phyloP scores from a whole-genome alignment of 1,139 yeast species.

The Eremothecium cymbalariae region DNA sequence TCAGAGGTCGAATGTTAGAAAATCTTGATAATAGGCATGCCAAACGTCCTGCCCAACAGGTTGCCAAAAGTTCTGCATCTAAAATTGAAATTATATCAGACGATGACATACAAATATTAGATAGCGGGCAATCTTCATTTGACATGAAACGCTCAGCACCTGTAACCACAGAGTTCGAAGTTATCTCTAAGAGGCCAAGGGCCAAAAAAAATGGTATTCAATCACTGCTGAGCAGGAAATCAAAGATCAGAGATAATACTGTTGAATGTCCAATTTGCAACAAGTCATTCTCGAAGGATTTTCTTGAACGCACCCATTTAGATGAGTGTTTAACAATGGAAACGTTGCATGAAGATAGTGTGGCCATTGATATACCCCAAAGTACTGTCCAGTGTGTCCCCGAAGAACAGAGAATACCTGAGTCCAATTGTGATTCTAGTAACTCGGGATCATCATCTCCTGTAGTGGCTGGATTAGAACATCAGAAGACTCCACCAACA shows the following conservation, averaged over 20 bases:
- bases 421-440: no score
- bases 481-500: no score
- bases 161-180: no score
- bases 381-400: no score
- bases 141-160: no score
- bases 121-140: no score
- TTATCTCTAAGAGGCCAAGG: slow-evolving; percentile 4
- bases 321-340: slow-evolving; percentile 48
- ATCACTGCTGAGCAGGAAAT: slow-evolving; percentile 13
- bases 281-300: slow-evolving; percentile 45
- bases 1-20: slow-evolving; percentile 33
- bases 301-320: slow-evolving; percentile 60
- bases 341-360: slow-evolving; percentile 3
- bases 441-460: no score
- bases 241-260: slow-evolving; percentile 11
- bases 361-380: no score
- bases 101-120: slow-evolving; percentile 4
- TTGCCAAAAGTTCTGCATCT: slow-evolving; percentile 8
- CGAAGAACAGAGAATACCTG: slow-evolving; percentile 1
- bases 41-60: not conserved
- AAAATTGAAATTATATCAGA: slow-evolving; percentile 20
- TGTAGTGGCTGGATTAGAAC: no score
- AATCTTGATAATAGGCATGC: not conserved
- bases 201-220: slow-evolving; percentile 11
- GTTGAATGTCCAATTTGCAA: slow-evolving; percentile 70